Conservation (phyloP, 1,139 yeast species). For the Candida mesenterica region DNA sequence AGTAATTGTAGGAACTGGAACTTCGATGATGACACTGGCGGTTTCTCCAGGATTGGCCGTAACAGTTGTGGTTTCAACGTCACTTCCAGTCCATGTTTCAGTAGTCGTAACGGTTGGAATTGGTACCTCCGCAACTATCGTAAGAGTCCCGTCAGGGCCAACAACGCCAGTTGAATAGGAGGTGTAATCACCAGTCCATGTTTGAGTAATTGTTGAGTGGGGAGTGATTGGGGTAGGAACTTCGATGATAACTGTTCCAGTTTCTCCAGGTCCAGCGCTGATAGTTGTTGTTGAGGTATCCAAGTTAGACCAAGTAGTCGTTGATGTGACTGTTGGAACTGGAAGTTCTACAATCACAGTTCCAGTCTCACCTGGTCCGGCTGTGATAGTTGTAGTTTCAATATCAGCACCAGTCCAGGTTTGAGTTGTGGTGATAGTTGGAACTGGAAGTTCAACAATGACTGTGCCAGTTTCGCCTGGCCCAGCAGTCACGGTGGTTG, state of each 20-base stretch:
- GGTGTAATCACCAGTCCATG: constrained; percentile 9
- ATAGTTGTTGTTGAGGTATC: constrained; percentile 11
- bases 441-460: constrained; percentile 3
- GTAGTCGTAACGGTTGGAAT: constrained; percentile 12
- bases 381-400: constrained; percentile 7
- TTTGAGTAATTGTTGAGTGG: constrained; percentile 12
- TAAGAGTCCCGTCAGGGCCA: constrained; percentile 14
- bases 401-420: constrained; percentile 6
- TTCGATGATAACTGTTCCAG: constrained; percentile 14
- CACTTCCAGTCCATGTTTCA: constrained; percentile 7
- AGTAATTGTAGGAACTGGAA: no score
- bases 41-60: constrained; percentile 7
- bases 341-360: constrained; percentile 17
- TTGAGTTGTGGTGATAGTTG: constrained; percentile 1
- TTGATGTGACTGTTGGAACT: constrained; percentile 14
- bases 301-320: constrained; percentile 12
- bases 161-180: constrained; percentile 14
- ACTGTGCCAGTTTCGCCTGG: constrained; percentile 4
- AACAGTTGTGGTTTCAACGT: constrained; percentile 13
- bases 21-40: constrained; percentile 3
- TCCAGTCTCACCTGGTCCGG: constrained; percentile 12
- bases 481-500: constrained; percentile 4
- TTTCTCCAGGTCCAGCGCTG: constrained; percentile 10
- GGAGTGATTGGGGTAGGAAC: constrained; percentile 13
- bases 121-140: constrained; percentile 18